Evolutionary conservation across 116 monocot genomes (phyloP), one percentile per base, ranked within the genome.

Genomic region (Thalassia testudinum): DNA sequence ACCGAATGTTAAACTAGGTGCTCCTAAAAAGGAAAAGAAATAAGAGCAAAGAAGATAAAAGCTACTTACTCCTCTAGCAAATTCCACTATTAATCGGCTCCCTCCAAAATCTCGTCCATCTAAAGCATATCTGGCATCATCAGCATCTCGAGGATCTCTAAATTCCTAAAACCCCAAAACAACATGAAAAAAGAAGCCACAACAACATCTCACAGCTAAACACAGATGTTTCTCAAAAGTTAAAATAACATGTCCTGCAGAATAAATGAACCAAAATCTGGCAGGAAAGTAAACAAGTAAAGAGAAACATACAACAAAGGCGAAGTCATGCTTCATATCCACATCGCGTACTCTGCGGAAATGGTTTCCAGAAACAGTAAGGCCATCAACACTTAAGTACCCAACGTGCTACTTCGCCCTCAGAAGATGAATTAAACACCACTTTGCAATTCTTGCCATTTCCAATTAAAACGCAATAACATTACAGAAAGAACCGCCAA

Each of bases 291-390:
- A 55, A 6, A 19, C 2, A 24, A 43, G 25, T 1, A 11, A 12
- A 47, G 59, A 42, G 13, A 37, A 26, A 78, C 95, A 63, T 97
- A 97, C 97, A 65, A 97, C 64, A 61, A 97, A 97, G 47, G 97
- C 85, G 60, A 74, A 97, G 74, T 97, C 89, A 54, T 82, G 89
- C 97, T 97, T 97, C 85, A 97, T 60, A 72, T 88, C 97, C 97
- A 97, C 88, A 64, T 88, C 97, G 20, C 89, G 97, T 74, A 97
- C 70, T 88, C 88, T 95, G 88, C 78, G 85, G 60, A 85, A 93
- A 88, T 55, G 75, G 84, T 85, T 85, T 62, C 81, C 84, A 87
- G 65, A 92, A 86, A 92, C 68, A 92, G 62, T 79, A 92, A 92
- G 78, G 70, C 78, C 79, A 73, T 75, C 85, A 91, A 65, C 61